These are phyloP conservation scores for Colletotrichum shisoi DNA, from an alignment of 2,329 filamentous ascomycete genomes.

Conservation along the genomic window DNA sequence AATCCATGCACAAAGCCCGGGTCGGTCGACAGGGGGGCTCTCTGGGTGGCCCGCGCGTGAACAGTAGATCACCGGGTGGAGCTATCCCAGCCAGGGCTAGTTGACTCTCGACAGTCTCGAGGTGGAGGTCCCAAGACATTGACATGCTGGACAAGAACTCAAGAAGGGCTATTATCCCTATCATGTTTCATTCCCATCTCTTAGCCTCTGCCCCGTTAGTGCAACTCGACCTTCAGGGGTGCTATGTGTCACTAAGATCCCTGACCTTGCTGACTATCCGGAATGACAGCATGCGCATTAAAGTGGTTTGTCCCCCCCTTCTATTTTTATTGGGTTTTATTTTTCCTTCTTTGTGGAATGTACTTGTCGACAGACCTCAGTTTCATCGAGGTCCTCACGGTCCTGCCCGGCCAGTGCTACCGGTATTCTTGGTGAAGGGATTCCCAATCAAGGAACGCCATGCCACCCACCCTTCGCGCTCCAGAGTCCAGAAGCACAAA, in stretches of 20 bases:
- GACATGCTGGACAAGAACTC: conserved; percentile 12
- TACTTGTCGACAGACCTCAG: conserved; percentile 39
- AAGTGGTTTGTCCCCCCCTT: conserved; percentile 19
- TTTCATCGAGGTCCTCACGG: conserved; percentile 38
- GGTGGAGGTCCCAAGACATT: not conserved
- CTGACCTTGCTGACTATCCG: conserved; percentile 20
- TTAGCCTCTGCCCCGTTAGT: conserved; percentile 1
- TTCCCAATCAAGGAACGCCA: conserved; percentile 12
- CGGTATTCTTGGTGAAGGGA: conserved; percentile 21
- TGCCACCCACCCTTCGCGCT: conserved; percentile 4
- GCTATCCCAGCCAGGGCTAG: conserved; percentile 13
- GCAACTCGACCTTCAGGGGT: conserved; percentile 5
- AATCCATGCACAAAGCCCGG: conserved; percentile 33
- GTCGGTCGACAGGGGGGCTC: conserved; percentile 19
- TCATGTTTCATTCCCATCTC: conserved; percentile 38
- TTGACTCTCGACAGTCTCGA: not conserved
- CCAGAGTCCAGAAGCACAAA: conserved; percentile 28
- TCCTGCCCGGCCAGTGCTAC: not conserved
- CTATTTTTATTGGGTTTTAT: too few species aligned
- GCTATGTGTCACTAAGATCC: conserved; percentile 18
- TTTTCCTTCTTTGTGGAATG: not conserved
- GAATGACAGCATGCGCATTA: conserved; percentile 37
- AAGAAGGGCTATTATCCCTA: conserved; percentile 25
- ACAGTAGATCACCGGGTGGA: conserved; percentile 29
- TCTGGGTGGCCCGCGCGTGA: conserved; percentile 30